Evolutionary conservation across 129 eudicot genomes (phyloP).

Genomic region (sunflower (Helianthus annuus)): DNA sequence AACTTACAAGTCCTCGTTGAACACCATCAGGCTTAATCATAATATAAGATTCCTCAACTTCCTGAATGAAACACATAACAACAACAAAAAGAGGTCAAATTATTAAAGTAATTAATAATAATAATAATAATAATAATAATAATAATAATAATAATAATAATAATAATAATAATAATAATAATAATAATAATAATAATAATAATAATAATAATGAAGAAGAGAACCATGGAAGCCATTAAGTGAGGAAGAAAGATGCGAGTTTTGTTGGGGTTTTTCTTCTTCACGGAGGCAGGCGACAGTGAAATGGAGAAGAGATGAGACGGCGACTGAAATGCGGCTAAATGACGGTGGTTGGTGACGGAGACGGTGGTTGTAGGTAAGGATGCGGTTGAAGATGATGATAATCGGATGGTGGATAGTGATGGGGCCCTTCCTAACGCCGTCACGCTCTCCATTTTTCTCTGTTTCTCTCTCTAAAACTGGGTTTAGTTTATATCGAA

Average conservation of each 20-base stretch:
- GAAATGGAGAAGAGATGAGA: slow-evolving; percentile 53
- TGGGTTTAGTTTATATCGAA: slow-evolving; percentile 19
- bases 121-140: too few species aligned
- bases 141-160: too few species aligned
- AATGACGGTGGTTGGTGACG: slow-evolving; percentile 43
- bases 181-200: too few species aligned
- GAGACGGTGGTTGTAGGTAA: slow-evolving; percentile 28
- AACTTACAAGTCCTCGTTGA: slow-evolving; percentile 90
- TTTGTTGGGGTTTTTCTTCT: slow-evolving; percentile 31
- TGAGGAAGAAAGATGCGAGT: slow-evolving; percentile 74
- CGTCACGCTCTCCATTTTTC: slow-evolving; percentile 42
- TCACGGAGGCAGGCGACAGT: slow-evolving; percentile 34
- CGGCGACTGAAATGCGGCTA: slow-evolving; percentile 64
- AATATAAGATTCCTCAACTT: slow-evolving; percentile 85
- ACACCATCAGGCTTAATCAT: slow-evolving; percentile 99
- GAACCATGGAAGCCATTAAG: slow-evolving; percentile 68
- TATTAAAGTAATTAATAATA: too few species aligned
- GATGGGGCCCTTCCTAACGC: slow-evolving; percentile 38
- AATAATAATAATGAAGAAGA: too few species aligned
- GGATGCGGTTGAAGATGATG: slow-evolving; percentile 34
- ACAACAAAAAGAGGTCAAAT: neutral
- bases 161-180: too few species aligned
- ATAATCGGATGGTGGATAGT: slow-evolving; percentile 34
- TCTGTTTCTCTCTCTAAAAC: neutral
- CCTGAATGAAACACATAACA: slow-evolving; percentile 34